Base-by-base conservation (phyloP, 2,329 filamentous ascomycete genomes). In the Didymella pomorum region DNA sequence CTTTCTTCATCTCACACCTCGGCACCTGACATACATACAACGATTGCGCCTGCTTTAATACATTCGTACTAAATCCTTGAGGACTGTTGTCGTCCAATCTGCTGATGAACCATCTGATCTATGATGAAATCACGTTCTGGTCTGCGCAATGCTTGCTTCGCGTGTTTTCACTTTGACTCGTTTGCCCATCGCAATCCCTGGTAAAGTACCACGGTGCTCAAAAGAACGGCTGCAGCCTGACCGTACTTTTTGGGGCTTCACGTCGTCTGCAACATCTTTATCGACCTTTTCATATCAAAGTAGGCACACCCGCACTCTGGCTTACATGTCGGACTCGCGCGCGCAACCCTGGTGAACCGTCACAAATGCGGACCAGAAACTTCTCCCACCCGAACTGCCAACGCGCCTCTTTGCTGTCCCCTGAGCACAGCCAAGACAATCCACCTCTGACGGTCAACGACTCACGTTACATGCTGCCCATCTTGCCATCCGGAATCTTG, bases 121-220 rank as follows among this genome's bases (percentile, higher is more conserved):
- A 16, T 7, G 23, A 6, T 46, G 45, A 31, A 9, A 39, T 47
- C 25, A 18, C 18, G 7, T 9, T 44, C 14, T 6, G 45, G 29
- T 29, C 4, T 48, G 46, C 42, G 29, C 26, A 45, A 43, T 57
- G 35, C 48, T 48, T 43, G 43, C 47, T 29, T 43, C 28, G 20
- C 21, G 18, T 35, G 35, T 48, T 52, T 57, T 57, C 55, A 57
- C 55, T 18, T 57, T 12, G 12, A 44, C 28, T 10, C 14, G 42
- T 46, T 56, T 56, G 47, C 23, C 25, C 16, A 12, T 4, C 25
- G 43, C 54, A 56, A 52, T 42, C 54, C 11, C n/a, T 16, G 12
- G 29, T 14, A 23, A 28, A 41, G 33, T 12, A 43, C 8, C 48
- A 42, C 21, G 35, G 43, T 47, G 33, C 33, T 52, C 54, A 52